A percentile compares a stretch with the other conserved stretches of the same genome.
These are phyloP conservation scores for Sugiyamaella smithiae DNA, from an alignment of 805 yeast species.

Conservation along the genomic window DNA sequence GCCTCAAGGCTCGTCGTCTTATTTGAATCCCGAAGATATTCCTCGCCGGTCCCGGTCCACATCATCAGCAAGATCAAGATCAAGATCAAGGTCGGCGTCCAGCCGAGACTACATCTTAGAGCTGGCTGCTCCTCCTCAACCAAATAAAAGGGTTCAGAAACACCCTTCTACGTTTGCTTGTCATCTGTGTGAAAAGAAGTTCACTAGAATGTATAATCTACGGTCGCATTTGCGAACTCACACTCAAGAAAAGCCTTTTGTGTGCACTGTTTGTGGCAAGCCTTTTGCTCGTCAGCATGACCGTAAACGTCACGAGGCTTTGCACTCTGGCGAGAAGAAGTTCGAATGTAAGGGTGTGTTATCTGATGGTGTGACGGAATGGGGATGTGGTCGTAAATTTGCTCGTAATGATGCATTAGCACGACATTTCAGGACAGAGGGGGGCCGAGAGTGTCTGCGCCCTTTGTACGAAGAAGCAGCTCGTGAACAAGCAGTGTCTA, in stretches of 20 bases:
- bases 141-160: slow-evolving; percentile 58
- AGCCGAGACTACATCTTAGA: slow-evolving; percentile 59
- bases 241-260: slow-evolving; percentile 67
- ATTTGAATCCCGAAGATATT: not conserved
- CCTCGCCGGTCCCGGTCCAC: slow-evolving; percentile 19
- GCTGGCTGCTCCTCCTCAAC: slow-evolving; percentile 56
- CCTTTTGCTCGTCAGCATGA: slow-evolving; percentile 78
- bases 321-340: slow-evolving; percentile 71
- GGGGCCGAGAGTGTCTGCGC: slow-evolving; percentile 66
- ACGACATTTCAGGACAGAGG: slow-evolving; percentile 71
- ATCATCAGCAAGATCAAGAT: slow-evolving; percentile 6
- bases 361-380: slow-evolving; percentile 53
- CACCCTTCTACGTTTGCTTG: slow-evolving; percentile 75
- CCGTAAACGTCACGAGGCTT: slow-evolving; percentile 67
- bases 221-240: slow-evolving; percentile 91
- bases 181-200: slow-evolving; percentile 76
- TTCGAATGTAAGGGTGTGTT: slow-evolving; percentile 64
- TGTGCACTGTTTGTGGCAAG: slow-evolving; percentile 60
- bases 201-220: slow-evolving; percentile 89
- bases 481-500: slow-evolving; percentile 12
- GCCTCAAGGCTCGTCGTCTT: not conserved
- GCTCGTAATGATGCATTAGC: slow-evolving; percentile 78
- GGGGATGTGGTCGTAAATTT: slow-evolving; percentile 76
- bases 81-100: slow-evolving; percentile 12
- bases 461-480: slow-evolving; percentile 60